phyloP scores from a whole-genome alignment of 2,329 filamentous ascomycete species.

The Fusarium equiseti region DNA sequence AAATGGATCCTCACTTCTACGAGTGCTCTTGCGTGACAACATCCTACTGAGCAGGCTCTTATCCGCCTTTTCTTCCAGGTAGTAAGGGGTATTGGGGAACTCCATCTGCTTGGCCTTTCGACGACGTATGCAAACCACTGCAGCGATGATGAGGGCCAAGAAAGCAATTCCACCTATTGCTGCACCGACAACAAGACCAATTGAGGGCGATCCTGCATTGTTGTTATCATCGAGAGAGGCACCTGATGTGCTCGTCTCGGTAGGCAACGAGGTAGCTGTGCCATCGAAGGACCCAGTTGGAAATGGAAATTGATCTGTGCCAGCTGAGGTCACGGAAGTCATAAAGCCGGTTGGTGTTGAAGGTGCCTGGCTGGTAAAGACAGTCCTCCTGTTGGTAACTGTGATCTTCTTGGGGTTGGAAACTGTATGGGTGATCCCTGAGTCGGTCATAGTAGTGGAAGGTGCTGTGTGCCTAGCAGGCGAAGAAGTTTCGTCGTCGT shows the following conservation, averaged over 20 bases:
- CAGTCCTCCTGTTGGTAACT: constrained; percentile 52
- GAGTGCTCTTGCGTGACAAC: constrained; percentile 47
- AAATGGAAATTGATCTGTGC: constrained; percentile 4
- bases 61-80: constrained; percentile 47
- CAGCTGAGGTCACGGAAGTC: constrained; percentile 16
- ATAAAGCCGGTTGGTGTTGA: constrained; percentile 21
- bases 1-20: constrained; percentile 54
- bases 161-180: constrained; percentile 48
- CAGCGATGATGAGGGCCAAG: constrained; percentile 43
- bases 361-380: constrained; percentile 46
- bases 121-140: constrained; percentile 40
- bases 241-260: constrained; percentile 14
- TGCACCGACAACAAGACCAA: constrained; percentile 52
- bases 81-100: constrained; percentile 24
- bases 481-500: constrained; percentile 2
- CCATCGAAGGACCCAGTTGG: constrained; percentile 21
- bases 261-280: constrained; percentile 18
- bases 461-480: background rate
- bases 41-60: constrained; percentile 35
- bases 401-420: constrained; percentile 53
- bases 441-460: constrained; percentile 51
- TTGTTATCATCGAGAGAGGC: constrained; percentile 1
- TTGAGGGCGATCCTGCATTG: constrained; percentile 37
- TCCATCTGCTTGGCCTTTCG: constrained; percentile 16
- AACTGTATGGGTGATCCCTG: constrained; percentile 53